A percentile compares a stretch with the other conserved stretches of the same genome.
phyloP scores from a whole-genome alignment of 768 basidiomycete genomes.

The Mycena kentingensis region DNA sequence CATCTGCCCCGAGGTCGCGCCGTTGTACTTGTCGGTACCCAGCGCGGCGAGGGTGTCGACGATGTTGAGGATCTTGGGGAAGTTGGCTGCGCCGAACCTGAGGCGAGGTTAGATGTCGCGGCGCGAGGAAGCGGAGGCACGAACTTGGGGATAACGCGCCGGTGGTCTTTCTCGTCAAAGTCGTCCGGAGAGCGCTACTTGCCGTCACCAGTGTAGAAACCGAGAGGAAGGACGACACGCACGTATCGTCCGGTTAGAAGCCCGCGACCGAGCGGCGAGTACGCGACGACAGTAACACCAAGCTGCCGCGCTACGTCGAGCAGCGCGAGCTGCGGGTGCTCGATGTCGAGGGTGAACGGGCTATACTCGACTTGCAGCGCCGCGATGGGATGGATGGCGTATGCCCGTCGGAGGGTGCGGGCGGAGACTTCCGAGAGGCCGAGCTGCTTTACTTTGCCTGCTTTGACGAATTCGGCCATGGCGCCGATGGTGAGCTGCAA shows the following conservation, averaged over 20 bases:
- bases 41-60: slow-evolving; percentile 33
- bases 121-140: no score
- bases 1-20: slow-evolving; percentile 12
- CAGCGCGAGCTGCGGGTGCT: slow-evolving; percentile 43
- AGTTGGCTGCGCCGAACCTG: slow-evolving; percentile 38
- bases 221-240: not conserved
- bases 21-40: slow-evolving; percentile 35
- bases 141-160: slow-evolving; percentile 30
- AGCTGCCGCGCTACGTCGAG: slow-evolving; percentile 49
- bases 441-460: slow-evolving; percentile 50
- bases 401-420: slow-evolving; percentile 49
- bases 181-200: slow-evolving; percentile 36
- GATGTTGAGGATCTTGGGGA: slow-evolving; percentile 44
- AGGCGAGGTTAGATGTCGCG: no score
- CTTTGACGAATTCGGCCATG: slow-evolving; percentile 53
- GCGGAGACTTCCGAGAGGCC: slow-evolving; percentile 57
- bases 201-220: not conserved
- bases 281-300: slow-evolving; percentile 49
- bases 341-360: slow-evolving; percentile 50
- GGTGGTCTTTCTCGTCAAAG: slow-evolving; percentile 33
- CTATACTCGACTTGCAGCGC: slow-evolving; percentile 56
- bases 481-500: slow-evolving; percentile 44
- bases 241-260: slow-evolving; percentile 49
- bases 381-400: slow-evolving; percentile 50
- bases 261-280: slow-evolving; percentile 56